Conservation (phyloP, 1,284 basidiomycete genomes). For the Moniliella sp. region DNA sequence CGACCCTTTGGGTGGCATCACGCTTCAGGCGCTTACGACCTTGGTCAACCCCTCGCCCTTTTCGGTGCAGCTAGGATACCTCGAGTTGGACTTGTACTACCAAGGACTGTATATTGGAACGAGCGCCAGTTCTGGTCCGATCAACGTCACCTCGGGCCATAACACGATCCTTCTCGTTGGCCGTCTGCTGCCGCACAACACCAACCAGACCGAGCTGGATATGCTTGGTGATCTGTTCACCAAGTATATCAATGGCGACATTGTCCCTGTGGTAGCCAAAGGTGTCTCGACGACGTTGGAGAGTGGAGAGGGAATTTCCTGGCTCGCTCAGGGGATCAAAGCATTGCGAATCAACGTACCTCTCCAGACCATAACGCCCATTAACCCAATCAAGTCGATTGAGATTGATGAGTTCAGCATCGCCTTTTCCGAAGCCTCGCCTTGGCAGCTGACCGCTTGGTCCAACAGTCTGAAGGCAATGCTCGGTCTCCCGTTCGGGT, state of each 20-base stretch:
- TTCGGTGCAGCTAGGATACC: slow-evolving; percentile 48
- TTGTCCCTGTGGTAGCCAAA: too few relatives aligned
- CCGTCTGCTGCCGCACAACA: slow-evolving; percentile 50
- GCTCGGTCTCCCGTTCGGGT: slow-evolving; percentile 52
- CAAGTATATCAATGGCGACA: slow-evolving; percentile 48
- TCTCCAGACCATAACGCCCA: slow-evolving; percentile 50
- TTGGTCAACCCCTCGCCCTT: slow-evolving; percentile 55
- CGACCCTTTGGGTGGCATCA: slow-evolving; percentile 53
- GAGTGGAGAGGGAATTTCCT: slow-evolving; percentile 45
- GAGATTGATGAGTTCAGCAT: slow-evolving; percentile 46
- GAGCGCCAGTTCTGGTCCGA: too few relatives aligned
- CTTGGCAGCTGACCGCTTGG: slow-evolving; percentile 42
- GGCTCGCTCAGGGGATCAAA: slow-evolving; percentile 56
- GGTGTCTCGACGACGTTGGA: slow-evolving; percentile 45
- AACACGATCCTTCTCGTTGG: slow-evolving; percentile 42
- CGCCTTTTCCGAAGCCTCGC: slow-evolving; percentile 42
- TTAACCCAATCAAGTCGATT: slow-evolving; percentile 49
- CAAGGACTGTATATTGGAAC: too few relatives aligned
- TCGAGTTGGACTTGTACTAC: too few relatives aligned
- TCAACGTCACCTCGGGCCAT: too few relatives aligned
- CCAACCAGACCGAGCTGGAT: slow-evolving; percentile 39
- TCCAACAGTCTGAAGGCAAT: slow-evolving; percentile 45
- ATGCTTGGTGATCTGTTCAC: slow-evolving; percentile 50
- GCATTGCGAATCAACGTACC: slow-evolving; percentile 44
- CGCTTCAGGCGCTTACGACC: slow-evolving; percentile 46